Conservation (phyloP, 1,284 basidiomycete genomes). For the Trichosporon asahii region DNA sequence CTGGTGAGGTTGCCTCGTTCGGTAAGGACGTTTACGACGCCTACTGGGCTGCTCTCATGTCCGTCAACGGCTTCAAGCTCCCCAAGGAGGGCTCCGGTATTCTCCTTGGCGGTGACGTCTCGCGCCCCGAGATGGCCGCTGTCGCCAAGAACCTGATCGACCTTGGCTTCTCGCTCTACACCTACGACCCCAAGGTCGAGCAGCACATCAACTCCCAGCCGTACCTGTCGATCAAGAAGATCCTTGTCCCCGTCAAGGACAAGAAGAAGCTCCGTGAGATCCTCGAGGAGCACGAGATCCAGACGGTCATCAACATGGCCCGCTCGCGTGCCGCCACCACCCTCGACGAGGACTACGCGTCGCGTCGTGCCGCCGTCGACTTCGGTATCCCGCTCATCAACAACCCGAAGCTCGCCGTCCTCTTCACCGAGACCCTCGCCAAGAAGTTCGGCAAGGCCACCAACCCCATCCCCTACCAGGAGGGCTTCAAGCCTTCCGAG, state of each 20-base stretch:
- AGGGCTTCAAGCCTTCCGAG: conserved; percentile 88
- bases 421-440: conserved; percentile 86
- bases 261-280: conserved; percentile 85
- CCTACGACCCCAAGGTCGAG: conserved; percentile 77
- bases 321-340: conserved; percentile 72
- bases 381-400: conserved; percentile 81
- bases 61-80: conserved; percentile 64
- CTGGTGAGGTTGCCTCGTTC: conserved; percentile 97
- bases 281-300: conserved; percentile 86
- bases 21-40: conserved; percentile 92
- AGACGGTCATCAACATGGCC: conserved; percentile 92
- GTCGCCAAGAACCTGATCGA: conserved; percentile 91
- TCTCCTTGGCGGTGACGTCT: conserved; percentile 71
- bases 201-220: conserved; percentile 76
- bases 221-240: conserved; percentile 71
- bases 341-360: conserved; percentile 94
- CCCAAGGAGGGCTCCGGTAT: conserved; percentile 61
- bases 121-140: conserved; percentile 68
- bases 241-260: conserved; percentile 95
- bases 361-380: conserved; percentile 84
- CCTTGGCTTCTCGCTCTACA: conserved; percentile 90
- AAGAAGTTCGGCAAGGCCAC: conserved; percentile 77
- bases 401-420: conserved; percentile 79
- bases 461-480: conserved; percentile 74
- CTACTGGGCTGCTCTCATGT: conserved; percentile 91